Evolutionary conservation across 352 stramenopile genomes (phyloP).

Genomic region (Globisporangium iwayamae): DNA sequence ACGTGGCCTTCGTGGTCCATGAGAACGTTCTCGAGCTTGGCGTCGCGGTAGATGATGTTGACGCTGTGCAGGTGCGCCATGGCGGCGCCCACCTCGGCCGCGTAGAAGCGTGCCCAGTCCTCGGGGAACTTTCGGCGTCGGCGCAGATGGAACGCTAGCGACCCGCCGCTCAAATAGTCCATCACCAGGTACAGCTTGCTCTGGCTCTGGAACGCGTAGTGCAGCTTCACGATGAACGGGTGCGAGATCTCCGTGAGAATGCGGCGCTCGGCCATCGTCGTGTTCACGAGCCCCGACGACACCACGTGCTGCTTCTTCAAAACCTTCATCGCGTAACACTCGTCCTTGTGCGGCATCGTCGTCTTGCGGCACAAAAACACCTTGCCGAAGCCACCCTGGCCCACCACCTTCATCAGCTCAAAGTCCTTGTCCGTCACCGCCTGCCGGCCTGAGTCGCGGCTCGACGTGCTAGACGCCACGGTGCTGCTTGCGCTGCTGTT

Average conservation of each 20-base stretch:
- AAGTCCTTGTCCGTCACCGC: slow-evolving; percentile 90
- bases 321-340: slow-evolving; percentile 99
- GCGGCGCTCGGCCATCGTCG: slow-evolving; percentile 91
- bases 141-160: slow-evolving; percentile 86
- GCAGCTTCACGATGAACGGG: slow-evolving; percentile 93
- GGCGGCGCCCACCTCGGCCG: slow-evolving; percentile 91
- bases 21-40: slow-evolving; percentile 95
- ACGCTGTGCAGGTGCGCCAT: slow-evolving; percentile 91
- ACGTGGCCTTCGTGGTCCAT: slow-evolving; percentile 94
- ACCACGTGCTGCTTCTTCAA: slow-evolving; percentile 92
- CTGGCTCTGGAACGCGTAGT: slow-evolving; percentile 94
- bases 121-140: slow-evolving; percentile 89
- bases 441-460: slow-evolving; percentile 21
- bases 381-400: slow-evolving; percentile 96
- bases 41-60: slow-evolving; percentile 96
- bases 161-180: slow-evolving; percentile 91
- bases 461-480: slow-evolving; percentile 9
- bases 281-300: slow-evolving; percentile 90
- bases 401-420: slow-evolving; percentile 96
- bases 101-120: slow-evolving; percentile 90
- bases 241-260: slow-evolving; percentile 92
- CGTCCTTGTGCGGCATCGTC: slow-evolving; percentile 78
- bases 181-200: slow-evolving; percentile 92
- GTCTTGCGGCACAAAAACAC: slow-evolving; percentile 97
- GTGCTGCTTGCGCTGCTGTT: slow-evolving; percentile 12